Evolutionary conservation across 768 basidiomycete species (phyloP).

Genomic region (Hygrophoropsis aurantiaca): DNA sequence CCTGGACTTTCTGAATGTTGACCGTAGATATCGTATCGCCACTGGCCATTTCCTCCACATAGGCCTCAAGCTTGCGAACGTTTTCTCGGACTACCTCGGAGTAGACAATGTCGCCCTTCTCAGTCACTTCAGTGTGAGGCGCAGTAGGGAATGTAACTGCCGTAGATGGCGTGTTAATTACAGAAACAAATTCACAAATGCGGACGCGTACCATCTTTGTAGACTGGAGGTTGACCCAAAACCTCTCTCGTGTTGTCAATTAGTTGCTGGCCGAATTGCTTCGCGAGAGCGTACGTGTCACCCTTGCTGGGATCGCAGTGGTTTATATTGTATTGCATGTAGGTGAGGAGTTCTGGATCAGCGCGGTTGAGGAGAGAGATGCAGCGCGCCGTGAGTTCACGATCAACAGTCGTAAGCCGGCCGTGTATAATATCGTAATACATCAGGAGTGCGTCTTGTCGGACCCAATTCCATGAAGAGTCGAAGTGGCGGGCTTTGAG

Average conservation of each 20-base stretch:
- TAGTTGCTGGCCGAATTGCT: conserved; percentile 94
- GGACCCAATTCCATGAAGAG: conserved; percentile 99
- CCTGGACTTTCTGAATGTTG: conserved; percentile 97
- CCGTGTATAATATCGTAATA: conserved; percentile 99
- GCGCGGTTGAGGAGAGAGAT: conserved; percentile 98
- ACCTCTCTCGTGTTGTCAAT: conserved; percentile 92
- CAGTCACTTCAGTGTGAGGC: conserved; percentile 90
- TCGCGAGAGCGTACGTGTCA: conserved; percentile 91
- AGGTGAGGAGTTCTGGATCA: conserved; percentile 85
- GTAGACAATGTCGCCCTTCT: conserved; percentile 93
- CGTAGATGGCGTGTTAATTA: conserved; percentile 1
- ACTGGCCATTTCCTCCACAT: conserved; percentile 98
- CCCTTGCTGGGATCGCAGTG: conserved; percentile 78
- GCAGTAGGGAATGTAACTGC: conserved; percentile 97
- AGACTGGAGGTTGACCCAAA: conserved; percentile 79
- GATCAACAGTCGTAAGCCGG: conserved; percentile 88
- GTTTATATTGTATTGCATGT: conserved; percentile 96
- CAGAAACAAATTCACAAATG: not conserved
- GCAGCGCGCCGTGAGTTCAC: conserved; percentile 95
- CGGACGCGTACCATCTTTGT: conserved; percentile 84
- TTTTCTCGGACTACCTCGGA: conserved; percentile 94
- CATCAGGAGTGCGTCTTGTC: conserved; percentile 95
- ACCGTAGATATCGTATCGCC: conserved; percentile 84
- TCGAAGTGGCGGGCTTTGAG: conserved; percentile 98
- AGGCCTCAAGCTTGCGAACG: conserved; percentile 96